phyloP scores from a whole-genome alignment of 306 rosid genomes.

The Trichosanthes cucumerina region DNA sequence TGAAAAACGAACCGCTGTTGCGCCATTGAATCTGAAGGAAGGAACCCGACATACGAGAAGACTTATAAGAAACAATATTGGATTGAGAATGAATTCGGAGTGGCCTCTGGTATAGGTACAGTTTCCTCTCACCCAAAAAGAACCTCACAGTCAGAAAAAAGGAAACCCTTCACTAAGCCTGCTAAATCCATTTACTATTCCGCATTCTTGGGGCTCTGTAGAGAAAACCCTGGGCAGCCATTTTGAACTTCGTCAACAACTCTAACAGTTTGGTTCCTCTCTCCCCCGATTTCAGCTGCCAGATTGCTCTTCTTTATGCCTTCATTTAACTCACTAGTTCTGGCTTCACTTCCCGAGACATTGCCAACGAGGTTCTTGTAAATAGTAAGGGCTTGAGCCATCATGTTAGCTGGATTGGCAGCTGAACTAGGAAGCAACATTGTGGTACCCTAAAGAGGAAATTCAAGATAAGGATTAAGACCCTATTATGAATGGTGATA shows the following conservation, averaged over 20 bases:
- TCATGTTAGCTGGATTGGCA: conserved; percentile 80
- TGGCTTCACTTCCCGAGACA: conserved; percentile 26
- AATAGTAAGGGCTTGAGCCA: conserved; percentile 88
- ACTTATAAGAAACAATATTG: background rate
- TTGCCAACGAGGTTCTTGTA: conserved; percentile 69
- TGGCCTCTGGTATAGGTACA: background rate
- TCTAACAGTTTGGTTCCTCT: conserved; percentile 11
- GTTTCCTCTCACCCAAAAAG: background rate
- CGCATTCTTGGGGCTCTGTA: conserved; percentile 40
- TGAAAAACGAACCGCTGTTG: background rate
- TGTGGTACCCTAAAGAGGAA: conserved; percentile 63
- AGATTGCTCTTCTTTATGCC: conserved; percentile 19
- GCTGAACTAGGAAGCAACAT: conserved; percentile 88
- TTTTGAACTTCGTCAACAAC: conserved; percentile 7
- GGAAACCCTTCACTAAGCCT: background rate
- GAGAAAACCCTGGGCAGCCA: conserved; percentile 42
- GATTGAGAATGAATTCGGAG: background rate
- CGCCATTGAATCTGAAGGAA: background rate
- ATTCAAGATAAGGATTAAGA: background rate
- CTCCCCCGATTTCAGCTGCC: conserved; percentile 21
- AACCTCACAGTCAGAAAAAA: background rate
- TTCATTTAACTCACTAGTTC: conserved; percentile 19
- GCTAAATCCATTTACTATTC: conserved; percentile 22
- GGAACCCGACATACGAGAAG: background rate
- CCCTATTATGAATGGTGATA: background rate